Evolutionary conservation across 1,139 yeast genomes (phyloP), one percentile per base, ranked within the genome.

Genomic region (Kazachstania sp.): DNA sequence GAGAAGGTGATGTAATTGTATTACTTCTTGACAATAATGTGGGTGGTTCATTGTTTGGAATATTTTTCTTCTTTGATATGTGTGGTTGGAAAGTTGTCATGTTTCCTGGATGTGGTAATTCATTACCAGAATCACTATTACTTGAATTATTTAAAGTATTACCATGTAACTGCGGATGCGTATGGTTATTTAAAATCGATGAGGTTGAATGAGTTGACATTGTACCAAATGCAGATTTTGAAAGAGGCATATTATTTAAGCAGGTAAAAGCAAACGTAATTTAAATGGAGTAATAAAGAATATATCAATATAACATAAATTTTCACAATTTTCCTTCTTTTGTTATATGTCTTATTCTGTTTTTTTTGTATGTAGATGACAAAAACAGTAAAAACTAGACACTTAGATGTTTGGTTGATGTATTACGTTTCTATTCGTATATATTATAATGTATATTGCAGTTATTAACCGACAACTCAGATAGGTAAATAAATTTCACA

Each of bases 121-220:
- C 28, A 4, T 23, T 23, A 23, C 28, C 28, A 23, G 28, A 23
- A 23, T 23, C 28, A 23, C 28, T 23, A 23, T 23, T 23, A 23
- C 28, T 23, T 13, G 34, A 9, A 32, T 32, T 32, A 32, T 32
- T 32, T 7, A 32, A 15, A 19, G 37, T 31, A 16, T 36, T 28
- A 16, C 34, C 47, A 44, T 53, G 57, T 41, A 51, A 31, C 30
- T 52, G 56, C 45, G 57, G 55, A 43, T 54, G 57, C 7, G 57
- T 55, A 44, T 51, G 56, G 13, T 51, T 49, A 26, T 49, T 46
- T 41, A 54, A 35, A 13, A 54, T 48, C 20, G 57, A 47, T n/a
- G 52, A 43, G 23, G 48, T 45, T n/a, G 54, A 40, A 30, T 54
- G 51, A 3, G 50, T 38, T 9, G 51, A 36, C 18, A 53, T 37